Conservation (phyloP, 441 rosid genomes). For the Lepidium campestre region DNA sequence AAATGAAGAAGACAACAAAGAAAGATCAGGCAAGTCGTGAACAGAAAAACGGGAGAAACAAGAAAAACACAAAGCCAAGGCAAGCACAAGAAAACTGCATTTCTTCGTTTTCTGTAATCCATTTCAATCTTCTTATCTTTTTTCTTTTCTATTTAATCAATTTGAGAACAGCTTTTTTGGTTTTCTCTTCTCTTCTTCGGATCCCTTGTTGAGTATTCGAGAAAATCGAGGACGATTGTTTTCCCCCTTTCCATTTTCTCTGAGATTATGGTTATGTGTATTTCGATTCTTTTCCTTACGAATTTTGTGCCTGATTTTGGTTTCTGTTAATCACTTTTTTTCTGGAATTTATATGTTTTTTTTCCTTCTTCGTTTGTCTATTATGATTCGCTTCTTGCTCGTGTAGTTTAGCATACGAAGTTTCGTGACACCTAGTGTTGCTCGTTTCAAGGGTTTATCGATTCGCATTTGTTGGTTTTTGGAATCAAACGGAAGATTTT, state of each 20-base stretch:
- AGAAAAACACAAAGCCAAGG: neutral
- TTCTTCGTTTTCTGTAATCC: slow-evolving; percentile 18
- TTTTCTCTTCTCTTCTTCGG: neutral
- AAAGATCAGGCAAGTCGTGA: slow-evolving; percentile 22
- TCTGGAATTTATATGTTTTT: neutral
- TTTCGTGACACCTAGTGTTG: neutral
- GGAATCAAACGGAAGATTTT: neutral
- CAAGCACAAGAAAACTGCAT: slow-evolving; percentile 15
- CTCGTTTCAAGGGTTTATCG: slow-evolving; percentile 4
- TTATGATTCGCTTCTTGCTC: neutral
- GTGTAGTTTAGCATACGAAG: slow-evolving; percentile 5
- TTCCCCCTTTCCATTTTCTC: neutral
- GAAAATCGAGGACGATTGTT: neutral
- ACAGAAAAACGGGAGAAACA: slow-evolving; percentile 12
- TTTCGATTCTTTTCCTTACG: slow-evolving; percentile 1
- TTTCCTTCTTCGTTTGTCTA: neutral
- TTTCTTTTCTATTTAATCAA: neutral
- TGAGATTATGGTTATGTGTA: neutral
- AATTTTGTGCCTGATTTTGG: neutral
- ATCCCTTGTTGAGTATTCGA: slow-evolving; percentile 4
- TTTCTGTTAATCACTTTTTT: neutral
- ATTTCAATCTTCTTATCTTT: neutral
- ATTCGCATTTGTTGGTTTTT: slow-evolving; percentile 14
- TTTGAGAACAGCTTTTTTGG: neutral
- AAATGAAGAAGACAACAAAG: slow-evolving; percentile 14